Percentiles rank a stretch among this genome's conserved stretches.
These are phyloP conservation scores for Debaryomyces tyrocola DNA, from an alignment of 805 yeast species.

Conservation along the genomic window DNA sequence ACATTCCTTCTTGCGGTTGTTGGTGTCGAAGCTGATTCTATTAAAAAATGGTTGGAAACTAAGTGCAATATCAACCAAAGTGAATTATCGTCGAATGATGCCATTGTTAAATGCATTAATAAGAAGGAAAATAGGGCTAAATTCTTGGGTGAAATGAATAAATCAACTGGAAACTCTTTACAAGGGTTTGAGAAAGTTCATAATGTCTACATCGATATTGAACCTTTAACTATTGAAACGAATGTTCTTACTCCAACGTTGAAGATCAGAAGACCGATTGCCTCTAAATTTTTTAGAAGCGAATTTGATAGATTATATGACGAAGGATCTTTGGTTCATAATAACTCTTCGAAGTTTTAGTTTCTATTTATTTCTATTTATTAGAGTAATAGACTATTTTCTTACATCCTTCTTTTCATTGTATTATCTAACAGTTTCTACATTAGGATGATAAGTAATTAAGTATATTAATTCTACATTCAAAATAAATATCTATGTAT, in stretches of 20 bases:
- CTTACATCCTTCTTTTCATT: too few species aligned
- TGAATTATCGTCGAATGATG: conserved; percentile 7
- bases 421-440: not conserved
- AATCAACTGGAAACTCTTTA: conserved; percentile 19
- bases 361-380: not conserved
- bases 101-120: conserved; percentile 22
- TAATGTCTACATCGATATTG: conserved; percentile 35
- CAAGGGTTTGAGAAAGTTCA: conserved; percentile 40
- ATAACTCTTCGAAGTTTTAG: not conserved
- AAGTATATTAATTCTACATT: not conserved
- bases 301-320: conserved; percentile 31
- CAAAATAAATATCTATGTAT: not conserved
- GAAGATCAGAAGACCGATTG: conserved; percentile 43
- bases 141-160: conserved; percentile 24
- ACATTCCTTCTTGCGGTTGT: conserved; percentile 30
- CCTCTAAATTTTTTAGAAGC: conserved; percentile 25
- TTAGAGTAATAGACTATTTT: not conserved
- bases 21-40: conserved; percentile 23
- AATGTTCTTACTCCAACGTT: conserved; percentile 44
- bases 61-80: conserved; percentile 9
- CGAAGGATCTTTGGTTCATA: conserved; percentile 30
- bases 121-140: conserved; percentile 17
- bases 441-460: not conserved
- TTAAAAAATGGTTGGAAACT: conserved; percentile 13
- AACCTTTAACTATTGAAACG: conserved; percentile 39